Base-by-base conservation (phyloP, 495 filamentous ascomycete genomes). In the Clavariopsis aquatica region DNA sequence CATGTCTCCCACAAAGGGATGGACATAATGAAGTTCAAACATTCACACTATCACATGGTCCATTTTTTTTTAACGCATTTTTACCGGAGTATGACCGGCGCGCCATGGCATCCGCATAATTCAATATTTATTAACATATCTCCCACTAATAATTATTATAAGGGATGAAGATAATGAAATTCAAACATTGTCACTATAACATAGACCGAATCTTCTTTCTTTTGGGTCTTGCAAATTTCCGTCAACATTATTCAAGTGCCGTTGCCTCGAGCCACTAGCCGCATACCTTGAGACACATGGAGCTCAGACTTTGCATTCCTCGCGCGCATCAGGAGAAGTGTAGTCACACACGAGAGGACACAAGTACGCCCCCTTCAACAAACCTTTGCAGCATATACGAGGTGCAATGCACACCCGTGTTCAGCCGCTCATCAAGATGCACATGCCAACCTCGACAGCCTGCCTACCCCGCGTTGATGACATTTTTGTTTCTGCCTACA, bases 21-120 rank as follows among this genome's bases (percentile, higher is more conserved):
- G 38, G n/a, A 8, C 38, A 43, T 43, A 43, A 43, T 43, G 38
- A 43, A 43, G 38, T 15, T 43, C 9, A 43, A 43, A 15, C 38
- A 43, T 43, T 43, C 4, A 6, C 13, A 43, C 38, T 43, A 43
- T 17, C 38, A 2, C 31, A 6, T 34, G 31, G 31, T 34, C 31
- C 12, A 34, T 34, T 43, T 43, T 8, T n/a, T 43, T n/a, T n/a
- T n/a, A n/a, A n/a, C n/a, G 64, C 60, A 64, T 61, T 71, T 65
- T 57, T 52, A 57, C 46, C 41, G 62, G 57, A 55, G 43, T 47
- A 57, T 47, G 57, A 60, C 65, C 65, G 65, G 65, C 65, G 65
- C 34, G 65, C 65, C 65, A 29, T 53, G 9, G n/a, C 8, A 43
- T 10, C n/a, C 38, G 38, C 38, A 43, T n/a, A 43, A 17, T 6